Base-by-base conservation (phyloP, 2,329 filamentous ascomycete species). In the Claviceps sp. region DNA sequence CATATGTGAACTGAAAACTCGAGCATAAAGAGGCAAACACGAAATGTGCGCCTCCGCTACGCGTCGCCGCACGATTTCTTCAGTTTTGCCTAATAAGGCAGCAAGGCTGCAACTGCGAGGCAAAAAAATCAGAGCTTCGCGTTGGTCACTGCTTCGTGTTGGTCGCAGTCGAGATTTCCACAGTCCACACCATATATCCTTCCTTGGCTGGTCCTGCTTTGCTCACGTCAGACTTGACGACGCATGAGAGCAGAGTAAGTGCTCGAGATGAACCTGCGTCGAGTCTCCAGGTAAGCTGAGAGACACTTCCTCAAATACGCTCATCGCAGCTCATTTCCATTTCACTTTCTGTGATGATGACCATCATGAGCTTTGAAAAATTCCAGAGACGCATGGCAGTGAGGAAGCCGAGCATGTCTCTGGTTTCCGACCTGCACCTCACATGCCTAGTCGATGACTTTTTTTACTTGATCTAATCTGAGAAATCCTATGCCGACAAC, bases 401-500 rank as follows among this genome's bases (percentile, higher is more conserved):
- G 60, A 68, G 62, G 76, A 77, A 80, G 70, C 77, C 77, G 75
- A 73, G 69, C 60, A 37, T 37, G 43, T 56, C 68, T 76, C 68
- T 70, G 76, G 77, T 77, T 77, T 56, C 59, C 47, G 59, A 64
- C 49, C 56, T 57, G 61, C 61, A 52, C 47, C 45, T 54, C 43
- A 34, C 47, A 53, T 47, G 60, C 54, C 58, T 55, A 54, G 57
- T 61, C 64, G 54, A 60, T 69, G 66, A 68, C 54, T 59, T 54
- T 47, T 73, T 71, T 45, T 79, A 80, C 77, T 80, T 80, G 77
- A 81, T 80, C 78, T 80, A 80, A 80, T 80, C 77, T 80, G 77
- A 80, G 47, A 53, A 22, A 20, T 16, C 23, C 38, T 36, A 48
- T 37, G n/a, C 22, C 20, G 8, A 26, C n/a, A 29, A 49, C 43